Evolutionary conservation across 108 stramenopile species (phyloP).

Genomic region (Heterococcus sp.): DNA sequence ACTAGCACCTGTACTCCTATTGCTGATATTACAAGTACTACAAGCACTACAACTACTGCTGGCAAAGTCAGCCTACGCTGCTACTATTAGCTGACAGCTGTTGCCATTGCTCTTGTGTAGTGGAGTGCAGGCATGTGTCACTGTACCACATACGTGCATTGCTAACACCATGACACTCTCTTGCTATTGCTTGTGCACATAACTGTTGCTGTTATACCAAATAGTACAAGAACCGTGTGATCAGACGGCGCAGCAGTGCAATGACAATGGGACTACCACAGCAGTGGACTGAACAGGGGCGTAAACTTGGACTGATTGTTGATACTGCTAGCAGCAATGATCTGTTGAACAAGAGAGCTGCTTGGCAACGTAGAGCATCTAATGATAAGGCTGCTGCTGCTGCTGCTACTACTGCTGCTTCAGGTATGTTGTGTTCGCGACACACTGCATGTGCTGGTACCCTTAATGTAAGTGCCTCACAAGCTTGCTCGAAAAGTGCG

Average conservation of each 20-base stretch:
- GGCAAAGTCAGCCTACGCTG: too few species aligned
- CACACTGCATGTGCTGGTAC: too few species aligned
- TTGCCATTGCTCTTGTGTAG: too few species aligned
- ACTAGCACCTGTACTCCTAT: too few species aligned
- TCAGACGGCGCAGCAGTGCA: slow-evolving; percentile 18
- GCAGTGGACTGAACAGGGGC: not conserved
- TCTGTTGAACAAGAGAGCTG: not conserved
- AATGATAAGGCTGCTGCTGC: not conserved
- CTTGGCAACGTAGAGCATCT: not conserved
- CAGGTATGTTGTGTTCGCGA: too few species aligned
- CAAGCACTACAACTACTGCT: too few species aligned
- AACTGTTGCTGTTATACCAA: not conserved
- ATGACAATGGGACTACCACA: slow-evolving; percentile 1
- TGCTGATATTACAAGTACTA: too few species aligned
- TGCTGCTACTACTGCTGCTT: too few species aligned
- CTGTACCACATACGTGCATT: not conserved
- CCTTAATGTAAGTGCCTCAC: too few species aligned
- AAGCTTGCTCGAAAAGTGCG: too few species aligned
- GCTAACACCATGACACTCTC: not conserved
- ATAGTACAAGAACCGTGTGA: slow-evolving; percentile 34
- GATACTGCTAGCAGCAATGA: slow-evolving; percentile 6
- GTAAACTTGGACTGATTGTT: not conserved
- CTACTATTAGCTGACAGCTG: too few species aligned
- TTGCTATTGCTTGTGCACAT: not conserved
- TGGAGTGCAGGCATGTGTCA: slow-evolving; percentile 3